Percentiles rank a stretch among this genome's conserved stretches.
phyloP scores from a whole-genome alignment of 176 grass and related monocot species.

The Eremochloa ophiuroides region DNA sequence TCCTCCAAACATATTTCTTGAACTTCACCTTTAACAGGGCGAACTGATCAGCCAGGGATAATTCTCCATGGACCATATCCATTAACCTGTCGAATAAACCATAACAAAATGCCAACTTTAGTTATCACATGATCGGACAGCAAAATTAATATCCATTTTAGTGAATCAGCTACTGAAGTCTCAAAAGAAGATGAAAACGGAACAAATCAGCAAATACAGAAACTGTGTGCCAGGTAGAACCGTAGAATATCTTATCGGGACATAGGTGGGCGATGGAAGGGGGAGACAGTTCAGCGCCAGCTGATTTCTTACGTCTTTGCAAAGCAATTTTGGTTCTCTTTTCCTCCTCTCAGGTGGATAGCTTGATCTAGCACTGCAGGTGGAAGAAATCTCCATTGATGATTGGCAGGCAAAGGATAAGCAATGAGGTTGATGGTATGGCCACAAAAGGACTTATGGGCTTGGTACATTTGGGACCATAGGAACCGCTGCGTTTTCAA shows the following conservation, averaged over 20 bases:
- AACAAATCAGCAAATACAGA: not conserved
- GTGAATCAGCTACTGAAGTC: slow-evolving; percentile 7
- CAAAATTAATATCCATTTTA: slow-evolving; percentile 23
- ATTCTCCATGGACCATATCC: slow-evolving; percentile 89
- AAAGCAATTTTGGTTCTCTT: not conserved
- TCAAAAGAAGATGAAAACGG: not conserved
- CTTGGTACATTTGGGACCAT: not conserved
- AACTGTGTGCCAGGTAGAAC: not conserved
- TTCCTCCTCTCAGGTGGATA: not conserved
- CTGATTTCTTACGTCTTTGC: not conserved
- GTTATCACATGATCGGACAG: not conserved
- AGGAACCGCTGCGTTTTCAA: not conserved
- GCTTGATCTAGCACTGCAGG: not conserved
- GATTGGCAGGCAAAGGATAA: not conserved
- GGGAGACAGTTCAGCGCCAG: not conserved
- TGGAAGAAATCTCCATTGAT: not conserved
- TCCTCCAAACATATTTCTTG: not conserved
- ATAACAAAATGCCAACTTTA: slow-evolving; percentile 33
- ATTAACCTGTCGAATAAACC: slow-evolving; percentile 63
- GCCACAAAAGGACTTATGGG: not conserved
- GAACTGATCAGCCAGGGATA: slow-evolving; percentile 86
- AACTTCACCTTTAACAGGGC: slow-evolving; percentile 64
- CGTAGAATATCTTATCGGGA: not conserved
- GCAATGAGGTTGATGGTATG: not conserved
- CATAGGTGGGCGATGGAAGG: not conserved